phyloP scores from a whole-genome alignment of 805 yeast genomes.

The Candida hispaniensis region DNA sequence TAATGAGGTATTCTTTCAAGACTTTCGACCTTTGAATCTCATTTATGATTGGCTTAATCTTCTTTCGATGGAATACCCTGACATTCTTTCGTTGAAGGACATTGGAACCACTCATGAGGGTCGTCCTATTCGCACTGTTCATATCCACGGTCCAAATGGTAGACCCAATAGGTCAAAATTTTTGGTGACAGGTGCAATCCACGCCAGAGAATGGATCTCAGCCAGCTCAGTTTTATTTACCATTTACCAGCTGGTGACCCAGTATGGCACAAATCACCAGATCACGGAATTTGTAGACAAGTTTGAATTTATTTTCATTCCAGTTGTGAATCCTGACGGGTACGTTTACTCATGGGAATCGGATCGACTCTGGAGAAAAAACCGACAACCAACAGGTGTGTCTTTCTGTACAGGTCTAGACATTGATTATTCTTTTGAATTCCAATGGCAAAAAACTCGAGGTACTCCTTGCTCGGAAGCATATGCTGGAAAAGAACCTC shows the following conservation, averaged over 20 bases:
- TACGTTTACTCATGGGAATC: conserved; percentile 70
- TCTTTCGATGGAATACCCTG: conserved; percentile 51
- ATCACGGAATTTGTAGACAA: conserved; percentile 41
- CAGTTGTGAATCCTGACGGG: conserved; percentile 87
- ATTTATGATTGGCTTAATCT: conserved; percentile 64
- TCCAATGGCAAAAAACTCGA: conserved; percentile 43
- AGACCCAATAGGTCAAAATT: conserved; percentile 45
- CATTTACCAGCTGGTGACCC: conserved; percentile 37
- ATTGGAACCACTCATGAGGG: conserved; percentile 73
- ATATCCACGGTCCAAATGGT: conserved; percentile 35
- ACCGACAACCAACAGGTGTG: conserved; percentile 61
- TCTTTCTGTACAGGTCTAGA: conserved; percentile 73
- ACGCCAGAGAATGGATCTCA: conserved; percentile 86
- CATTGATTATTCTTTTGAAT: conserved; percentile 70
- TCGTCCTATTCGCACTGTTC: conserved; percentile 55
- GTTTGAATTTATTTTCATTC: conserved; percentile 65
- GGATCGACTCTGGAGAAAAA: conserved; percentile 83
- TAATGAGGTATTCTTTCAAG: conserved; percentile 46
- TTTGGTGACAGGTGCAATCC: conserved; percentile 73
- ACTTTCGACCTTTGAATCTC: conserved; percentile 55
- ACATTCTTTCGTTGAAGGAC: conserved; percentile 47
- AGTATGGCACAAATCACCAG: conserved; percentile 24
- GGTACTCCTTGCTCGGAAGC: conserved; percentile 65
- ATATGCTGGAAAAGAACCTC: conserved; percentile 64
- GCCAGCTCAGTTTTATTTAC: conserved; percentile 56